Percentiles rank a stretch among this genome's conserved stretches.
These are phyloP conservation scores for Raphanus hybrid DNA, from an alignment of 441 rosid genomes.

Conservation along the genomic window DNA sequence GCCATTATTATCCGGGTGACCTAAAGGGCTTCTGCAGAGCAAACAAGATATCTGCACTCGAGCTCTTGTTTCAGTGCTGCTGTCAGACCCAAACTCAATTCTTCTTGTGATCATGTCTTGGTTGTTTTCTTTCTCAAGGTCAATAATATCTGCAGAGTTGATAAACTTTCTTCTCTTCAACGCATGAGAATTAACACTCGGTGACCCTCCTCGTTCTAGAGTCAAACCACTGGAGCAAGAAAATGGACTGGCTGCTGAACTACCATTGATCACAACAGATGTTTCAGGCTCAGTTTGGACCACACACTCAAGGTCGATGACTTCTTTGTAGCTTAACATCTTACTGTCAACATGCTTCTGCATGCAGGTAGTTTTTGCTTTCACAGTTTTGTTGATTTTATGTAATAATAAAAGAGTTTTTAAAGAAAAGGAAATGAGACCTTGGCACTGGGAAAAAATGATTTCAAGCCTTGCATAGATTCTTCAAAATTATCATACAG, in stretches of 20 bases:
- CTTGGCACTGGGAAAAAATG: constrained; percentile 82
- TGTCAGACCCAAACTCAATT: constrained; percentile 59
- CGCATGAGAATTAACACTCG: constrained; percentile 80
- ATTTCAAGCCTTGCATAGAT: constrained; percentile 65
- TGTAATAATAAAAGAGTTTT: constrained; percentile 19
- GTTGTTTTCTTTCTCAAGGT: constrained; percentile 47
- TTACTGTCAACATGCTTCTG: constrained; percentile 67
- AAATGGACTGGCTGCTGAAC: constrained; percentile 8
- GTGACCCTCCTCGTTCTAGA: constrained; percentile 12
- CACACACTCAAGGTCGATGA: constrained; percentile 8
- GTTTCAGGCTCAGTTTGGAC: neutral
- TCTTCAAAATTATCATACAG: constrained; percentile 63
- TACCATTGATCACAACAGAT: neutral
- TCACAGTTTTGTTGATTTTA: constrained; percentile 22
- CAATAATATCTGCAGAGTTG: constrained; percentile 48
- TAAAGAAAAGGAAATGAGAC: constrained; percentile 35
- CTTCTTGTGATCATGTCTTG: constrained; percentile 47
- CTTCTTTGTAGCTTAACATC: constrained; percentile 26
- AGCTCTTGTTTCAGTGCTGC: neutral
- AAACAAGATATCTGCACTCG: constrained; percentile 60
- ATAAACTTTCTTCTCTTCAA: constrained; percentile 64
- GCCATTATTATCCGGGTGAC: constrained; percentile 68
- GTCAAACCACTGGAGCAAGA: constrained; percentile 9
- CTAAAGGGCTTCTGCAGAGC: constrained; percentile 70
- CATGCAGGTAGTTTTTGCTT: constrained; percentile 49